Evolutionary conservation across 108 stramenopile species (phyloP).

Genomic region (Nitzschia putrida): DNA sequence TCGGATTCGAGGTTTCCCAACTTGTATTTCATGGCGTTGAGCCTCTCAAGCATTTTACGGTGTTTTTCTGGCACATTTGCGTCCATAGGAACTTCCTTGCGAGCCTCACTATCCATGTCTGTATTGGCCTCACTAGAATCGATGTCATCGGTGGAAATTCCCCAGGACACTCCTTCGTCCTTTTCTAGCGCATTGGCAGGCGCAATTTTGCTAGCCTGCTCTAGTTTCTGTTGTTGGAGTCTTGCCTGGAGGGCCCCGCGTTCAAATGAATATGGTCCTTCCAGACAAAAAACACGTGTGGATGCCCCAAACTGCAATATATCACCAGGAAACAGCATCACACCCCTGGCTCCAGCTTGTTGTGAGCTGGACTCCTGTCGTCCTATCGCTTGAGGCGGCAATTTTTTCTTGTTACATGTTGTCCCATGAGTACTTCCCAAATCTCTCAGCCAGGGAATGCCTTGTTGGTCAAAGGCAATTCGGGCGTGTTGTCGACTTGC

Average conservation of each 20-base stretch:
- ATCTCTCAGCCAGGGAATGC: conserved; percentile 69
- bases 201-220: neutral
- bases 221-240: conserved; percentile 24
- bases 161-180: conserved; percentile 49
- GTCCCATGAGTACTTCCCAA: conserved; percentile 71
- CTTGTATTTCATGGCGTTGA: conserved; percentile 56
- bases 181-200: conserved; percentile 6
- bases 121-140: conserved; percentile 7
- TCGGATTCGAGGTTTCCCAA: conserved; percentile 63
- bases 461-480: conserved; percentile 65
- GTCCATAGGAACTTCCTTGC: conserved; percentile 26
- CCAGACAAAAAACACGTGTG: conserved; percentile 64
- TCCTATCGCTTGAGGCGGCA: conserved; percentile 60
- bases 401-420: conserved; percentile 53
- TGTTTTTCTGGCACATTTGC: conserved; percentile 56
- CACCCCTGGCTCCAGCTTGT: conserved; percentile 57
- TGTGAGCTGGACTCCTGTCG: conserved; percentile 33
- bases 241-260: conserved; percentile 34
- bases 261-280: conserved; percentile 65
- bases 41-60: conserved; percentile 51
- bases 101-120: conserved; percentile 10
- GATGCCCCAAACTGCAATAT: conserved; percentile 69
- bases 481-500: conserved; percentile 76
- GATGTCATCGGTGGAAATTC: conserved; percentile 38
- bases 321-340: conserved; percentile 73